These are phyloP conservation scores for Dryas octopetala DNA, from an alignment of 306 rosid species.

Conservation along the genomic window DNA sequence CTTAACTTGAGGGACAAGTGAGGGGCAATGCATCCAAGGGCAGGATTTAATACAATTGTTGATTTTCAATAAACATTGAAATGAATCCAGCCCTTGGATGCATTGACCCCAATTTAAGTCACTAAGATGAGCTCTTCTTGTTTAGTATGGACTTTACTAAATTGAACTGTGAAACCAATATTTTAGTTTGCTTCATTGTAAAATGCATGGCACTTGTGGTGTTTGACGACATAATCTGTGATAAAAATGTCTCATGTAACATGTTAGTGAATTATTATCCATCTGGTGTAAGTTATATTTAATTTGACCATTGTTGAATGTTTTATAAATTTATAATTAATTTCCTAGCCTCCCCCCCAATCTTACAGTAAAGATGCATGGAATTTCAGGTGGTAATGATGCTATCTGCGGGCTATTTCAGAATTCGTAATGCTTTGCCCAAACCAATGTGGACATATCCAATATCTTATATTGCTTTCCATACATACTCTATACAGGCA, in stretches of 20 bases:
- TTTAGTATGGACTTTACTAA: neutral
- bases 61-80: too few relatives aligned
- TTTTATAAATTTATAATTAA: neutral
- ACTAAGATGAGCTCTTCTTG: too few relatives aligned
- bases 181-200: neutral
- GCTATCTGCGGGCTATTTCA: constrained; percentile 93
- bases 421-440: constrained; percentile 81
- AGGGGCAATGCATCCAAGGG: too few relatives aligned
- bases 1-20: too few relatives aligned
- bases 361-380: constrained; percentile 22
- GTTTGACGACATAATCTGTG: neutral
- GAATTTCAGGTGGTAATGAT: constrained; percentile 86
- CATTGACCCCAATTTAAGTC: too few relatives aligned
- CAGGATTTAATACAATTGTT: too few relatives aligned
- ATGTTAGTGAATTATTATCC: neutral
- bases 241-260: neutral
- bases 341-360: constrained; percentile 2
- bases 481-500: constrained; percentile 93
- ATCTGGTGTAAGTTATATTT: neutral
- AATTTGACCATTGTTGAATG: neutral
- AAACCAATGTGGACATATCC: constrained; percentile 88
- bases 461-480: constrained; percentile 81
- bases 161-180: neutral
- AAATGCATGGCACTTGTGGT: neutral
- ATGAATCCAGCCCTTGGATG: too few relatives aligned